A percentile compares a stretch with the other conserved stretches of the same genome.
Conservation (phyloP, 2,329 filamentous ascomycete species). For the Orbilia ellipsospora region DNA sequence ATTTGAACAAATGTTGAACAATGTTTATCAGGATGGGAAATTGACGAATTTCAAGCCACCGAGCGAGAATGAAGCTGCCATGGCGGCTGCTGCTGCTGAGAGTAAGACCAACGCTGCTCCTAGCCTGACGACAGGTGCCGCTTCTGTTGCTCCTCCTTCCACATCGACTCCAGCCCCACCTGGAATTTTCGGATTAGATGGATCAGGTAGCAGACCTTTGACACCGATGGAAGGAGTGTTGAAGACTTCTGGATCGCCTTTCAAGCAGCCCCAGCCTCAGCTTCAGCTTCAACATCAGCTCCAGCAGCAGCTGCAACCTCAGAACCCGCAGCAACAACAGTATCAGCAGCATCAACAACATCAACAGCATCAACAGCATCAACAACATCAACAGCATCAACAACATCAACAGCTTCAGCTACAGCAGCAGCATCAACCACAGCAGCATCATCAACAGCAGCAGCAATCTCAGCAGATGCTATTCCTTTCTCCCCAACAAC, state of each 20-base stretch:
- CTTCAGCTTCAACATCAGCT: conserved; percentile 14
- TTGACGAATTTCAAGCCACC: conserved; percentile 71
- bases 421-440: conserved; percentile 12
- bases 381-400: conserved; percentile 3
- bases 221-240: conserved; percentile 34
- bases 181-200: conserved; percentile 27
- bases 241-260: conserved; percentile 27
- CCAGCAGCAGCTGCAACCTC: neutral
- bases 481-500: conserved; percentile 7
- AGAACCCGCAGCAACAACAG: neutral
- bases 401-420: too few species aligned
- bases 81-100: conserved; percentile 36
- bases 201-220: conserved; percentile 35
- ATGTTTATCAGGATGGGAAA: conserved; percentile 78
- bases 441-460: conserved; percentile 28
- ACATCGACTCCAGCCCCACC: conserved; percentile 6
- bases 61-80: conserved; percentile 58
- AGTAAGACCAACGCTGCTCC: conserved; percentile 5
- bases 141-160: neutral
- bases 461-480: conserved; percentile 18
- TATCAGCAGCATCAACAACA: conserved; percentile 10
- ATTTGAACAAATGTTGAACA: conserved; percentile 82
- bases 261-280: conserved; percentile 36
- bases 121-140: neutral
- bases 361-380: conserved; percentile 7